These are phyloP conservation scores for Lotus japonicus DNA, from an alignment of 306 rosid species.

Conservation along the genomic window DNA sequence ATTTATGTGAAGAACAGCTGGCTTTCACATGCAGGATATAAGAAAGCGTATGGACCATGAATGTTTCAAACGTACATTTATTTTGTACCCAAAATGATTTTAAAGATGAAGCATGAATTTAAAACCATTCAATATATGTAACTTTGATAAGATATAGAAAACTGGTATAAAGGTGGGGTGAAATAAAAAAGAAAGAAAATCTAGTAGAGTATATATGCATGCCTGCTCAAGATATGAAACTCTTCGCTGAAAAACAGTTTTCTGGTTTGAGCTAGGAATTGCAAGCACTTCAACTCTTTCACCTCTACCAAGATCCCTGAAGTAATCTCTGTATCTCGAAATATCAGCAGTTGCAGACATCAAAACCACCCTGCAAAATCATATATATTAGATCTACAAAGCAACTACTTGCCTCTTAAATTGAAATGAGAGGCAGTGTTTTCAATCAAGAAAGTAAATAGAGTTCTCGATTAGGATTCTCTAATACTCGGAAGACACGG, in stretches of 20 bases:
- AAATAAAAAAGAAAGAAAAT: neutral
- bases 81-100: neutral
- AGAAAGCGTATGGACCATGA: slow-evolving; percentile 1
- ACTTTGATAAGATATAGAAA: slow-evolving; percentile 10
- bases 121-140: slow-evolving; percentile 6
- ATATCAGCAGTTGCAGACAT: slow-evolving; percentile 96
- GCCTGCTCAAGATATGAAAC: slow-evolving; percentile 84
- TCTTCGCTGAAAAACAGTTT: slow-evolving; percentile 45
- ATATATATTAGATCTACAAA: slow-evolving; percentile 17
- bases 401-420: neutral
- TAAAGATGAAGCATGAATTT: slow-evolving; percentile 4
- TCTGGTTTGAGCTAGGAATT: slow-evolving; percentile 56
- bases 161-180: neutral
- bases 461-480: neutral
- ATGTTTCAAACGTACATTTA: neutral
- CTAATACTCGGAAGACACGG: neutral
- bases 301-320: slow-evolving; percentile 76
- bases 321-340: slow-evolving; percentile 71
- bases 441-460: neutral
- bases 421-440: neutral
- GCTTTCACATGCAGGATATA: neutral
- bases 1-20: neutral
- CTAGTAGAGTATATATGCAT: slow-evolving; percentile 5
- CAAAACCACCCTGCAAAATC: slow-evolving; percentile 69
- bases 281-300: slow-evolving; percentile 91